Base-by-base conservation (phyloP, 306 rosid genomes). In the Erythrophleum fordii region DNA sequence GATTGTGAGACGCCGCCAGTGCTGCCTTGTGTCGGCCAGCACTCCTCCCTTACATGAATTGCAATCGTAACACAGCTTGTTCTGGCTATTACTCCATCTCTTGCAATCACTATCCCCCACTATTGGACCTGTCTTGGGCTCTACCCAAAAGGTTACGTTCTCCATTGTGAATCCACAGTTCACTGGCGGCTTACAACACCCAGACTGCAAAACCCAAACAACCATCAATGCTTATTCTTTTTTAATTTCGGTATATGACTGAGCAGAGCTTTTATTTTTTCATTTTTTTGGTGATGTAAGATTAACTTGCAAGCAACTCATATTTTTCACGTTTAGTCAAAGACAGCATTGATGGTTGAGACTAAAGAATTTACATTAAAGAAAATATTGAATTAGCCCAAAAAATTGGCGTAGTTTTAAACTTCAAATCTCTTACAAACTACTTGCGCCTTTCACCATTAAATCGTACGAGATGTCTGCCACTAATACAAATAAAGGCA, bases 161-260 rank as follows among this genome's bases (percentile, higher is more conserved):
- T 86, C 85, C 92, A 77, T 87, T 42, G 58, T 78, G 28, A 84
- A 93, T 41, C 91, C 97, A 60, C 99, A 95, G 45, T 84, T 78
- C 18, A 75, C 69, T 0, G 97, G 97, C 12, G 97, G 99, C 86
- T 91, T 93, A 85, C 99, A 95, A 16, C 99, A 95, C 29, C 97
- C 97, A 34, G 91, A 79, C 99, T 93, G 72, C 5, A 6, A 44
- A 55, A 49, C 23, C 42, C 11, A 39, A 23, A 11, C 39, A 7
- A 2, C 8, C 7, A 58, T 23, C 29, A 55, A 23, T 9, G 5
- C 13, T 1, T 4, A 8, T 11, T n/a, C 7, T 48, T 31, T n/a
- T 61, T 60, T 60, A 28, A 60, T 29, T 14, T 14, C 8, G 9
- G 8, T 28, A 9, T 26, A 25, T 5, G 39, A 26, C 3, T 13